Conservation (phyloP, 495 filamentous ascomycete species). For the Parmelia sp. region DNA sequence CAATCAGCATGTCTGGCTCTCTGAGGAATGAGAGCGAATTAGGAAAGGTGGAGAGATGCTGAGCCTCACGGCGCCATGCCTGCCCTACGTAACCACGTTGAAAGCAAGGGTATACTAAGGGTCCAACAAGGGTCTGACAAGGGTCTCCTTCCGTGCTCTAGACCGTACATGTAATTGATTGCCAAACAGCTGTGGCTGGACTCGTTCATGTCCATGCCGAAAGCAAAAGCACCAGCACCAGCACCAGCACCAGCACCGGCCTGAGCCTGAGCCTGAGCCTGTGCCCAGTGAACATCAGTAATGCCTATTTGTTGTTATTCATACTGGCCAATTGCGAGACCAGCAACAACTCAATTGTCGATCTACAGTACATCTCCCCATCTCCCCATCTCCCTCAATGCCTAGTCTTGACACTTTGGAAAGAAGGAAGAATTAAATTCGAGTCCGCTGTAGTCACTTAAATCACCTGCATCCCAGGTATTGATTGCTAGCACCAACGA, state of each 20-base stretch:
- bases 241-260: too few relatives aligned
- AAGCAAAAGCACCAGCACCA: too few relatives aligned
- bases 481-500: not conserved
- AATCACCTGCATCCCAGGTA: not conserved
- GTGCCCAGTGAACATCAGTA: too few relatives aligned
- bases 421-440: too few relatives aligned
- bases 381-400: not conserved
- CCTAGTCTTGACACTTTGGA: not conserved
- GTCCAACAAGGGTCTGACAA: not conserved
- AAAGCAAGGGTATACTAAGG: not conserved
- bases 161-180: not conserved
- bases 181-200: not conserved
- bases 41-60: not conserved
- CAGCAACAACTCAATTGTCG: not conserved
- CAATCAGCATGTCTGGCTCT: too few relatives aligned
- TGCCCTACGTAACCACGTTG: not conserved
- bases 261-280: too few relatives aligned
- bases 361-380: too few relatives aligned
- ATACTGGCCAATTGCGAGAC: not conserved
- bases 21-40: not conserved
- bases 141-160: too few relatives aligned
- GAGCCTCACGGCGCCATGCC: slow-evolving; percentile 1
- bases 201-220: not conserved
- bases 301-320: too few relatives aligned
- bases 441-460: not conserved